phyloP scores from a whole-genome alignment of 768 basidiomycete species.

The Boletus pseudo-olivaceus region DNA sequence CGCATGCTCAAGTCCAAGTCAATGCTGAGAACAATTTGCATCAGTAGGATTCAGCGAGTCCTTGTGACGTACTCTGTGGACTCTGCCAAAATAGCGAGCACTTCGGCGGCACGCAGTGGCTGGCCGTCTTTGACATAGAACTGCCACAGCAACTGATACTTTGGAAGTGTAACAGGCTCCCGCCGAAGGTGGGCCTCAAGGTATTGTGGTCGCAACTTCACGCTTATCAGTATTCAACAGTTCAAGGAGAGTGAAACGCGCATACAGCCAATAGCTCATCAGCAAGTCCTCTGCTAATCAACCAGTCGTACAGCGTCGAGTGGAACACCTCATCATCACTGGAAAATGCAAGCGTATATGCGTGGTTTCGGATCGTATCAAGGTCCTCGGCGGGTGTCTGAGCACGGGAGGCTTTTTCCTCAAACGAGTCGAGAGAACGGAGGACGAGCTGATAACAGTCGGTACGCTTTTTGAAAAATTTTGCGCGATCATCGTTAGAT shows the following conservation, averaged over 20 bases:
- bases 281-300: constrained; percentile 71
- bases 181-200: constrained; percentile 85
- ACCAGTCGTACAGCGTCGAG: constrained; percentile 92
- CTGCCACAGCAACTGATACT: constrained; percentile 92
- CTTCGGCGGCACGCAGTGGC: constrained; percentile 82
- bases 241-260: neutral
- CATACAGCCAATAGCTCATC: constrained; percentile 89
- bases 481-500: constrained; percentile 55
- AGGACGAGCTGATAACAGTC: constrained; percentile 82
- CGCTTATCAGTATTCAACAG: constrained; percentile 8
- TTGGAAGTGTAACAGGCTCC: constrained; percentile 75
- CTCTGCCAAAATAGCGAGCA: constrained; percentile 79
- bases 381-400: constrained; percentile 44
- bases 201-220: constrained; percentile 79
- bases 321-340: constrained; percentile 93
- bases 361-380: constrained; percentile 74
- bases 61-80: constrained; percentile 61
- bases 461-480: constrained; percentile 56
- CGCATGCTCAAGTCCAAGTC: constrained; percentile 67
- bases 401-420: constrained; percentile 51
- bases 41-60: neutral
- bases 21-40: constrained; percentile 42
- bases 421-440: constrained; percentile 77
- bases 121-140: constrained; percentile 93
- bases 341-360: constrained; percentile 81